A percentile compares a stretch with the other conserved stretches of the same genome.
These are phyloP conservation scores for Picochlorum sp. DNA, from an alignment of 139 green algal genomes.

Conservation along the genomic window DNA sequence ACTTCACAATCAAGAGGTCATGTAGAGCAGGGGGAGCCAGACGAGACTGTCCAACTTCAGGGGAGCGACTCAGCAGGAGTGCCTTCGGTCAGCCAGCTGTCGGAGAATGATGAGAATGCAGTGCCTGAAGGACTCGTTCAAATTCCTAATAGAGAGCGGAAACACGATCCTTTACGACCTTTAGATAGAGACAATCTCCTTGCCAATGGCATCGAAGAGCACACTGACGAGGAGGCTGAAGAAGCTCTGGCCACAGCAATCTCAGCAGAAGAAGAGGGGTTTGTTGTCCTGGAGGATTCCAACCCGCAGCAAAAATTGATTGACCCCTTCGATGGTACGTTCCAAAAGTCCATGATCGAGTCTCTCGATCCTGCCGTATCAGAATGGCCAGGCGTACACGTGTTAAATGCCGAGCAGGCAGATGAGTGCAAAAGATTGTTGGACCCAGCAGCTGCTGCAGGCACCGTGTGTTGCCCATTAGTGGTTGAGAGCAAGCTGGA, in stretches of 20 bases:
- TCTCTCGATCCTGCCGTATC: not conserved
- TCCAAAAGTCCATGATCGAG: constrained; percentile 24
- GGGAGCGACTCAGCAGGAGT: no score
- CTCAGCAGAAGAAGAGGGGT: not conserved
- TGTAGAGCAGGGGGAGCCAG: not conserved
- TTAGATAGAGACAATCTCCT: not conserved
- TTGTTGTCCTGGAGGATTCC: constrained; percentile 11
- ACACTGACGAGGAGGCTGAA: constrained; percentile 10
- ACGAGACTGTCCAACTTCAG: not conserved
- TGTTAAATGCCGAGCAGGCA: constrained; percentile 13
- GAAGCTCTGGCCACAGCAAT: constrained; percentile 3
- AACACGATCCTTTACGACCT: not conserved
- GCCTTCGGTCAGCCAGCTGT: not conserved
- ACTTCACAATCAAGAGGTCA: not conserved
- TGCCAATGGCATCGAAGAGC: not conserved
- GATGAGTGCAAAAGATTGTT: not conserved
- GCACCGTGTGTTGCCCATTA: constrained; percentile 5
- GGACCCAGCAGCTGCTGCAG: not conserved
- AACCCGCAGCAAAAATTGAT: constrained; percentile 5
- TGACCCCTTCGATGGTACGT: constrained; percentile 23
- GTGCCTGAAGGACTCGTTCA: not conserved
- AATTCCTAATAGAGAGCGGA: not conserved
- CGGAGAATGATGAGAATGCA: not conserved
- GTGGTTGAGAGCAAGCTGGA: constrained; percentile 3
- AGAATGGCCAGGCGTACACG: constrained; percentile 18